These are phyloP conservation scores for Vaccinium corymbosum DNA, from an alignment of 148 eudicot species.

Conservation along the genomic window DNA sequence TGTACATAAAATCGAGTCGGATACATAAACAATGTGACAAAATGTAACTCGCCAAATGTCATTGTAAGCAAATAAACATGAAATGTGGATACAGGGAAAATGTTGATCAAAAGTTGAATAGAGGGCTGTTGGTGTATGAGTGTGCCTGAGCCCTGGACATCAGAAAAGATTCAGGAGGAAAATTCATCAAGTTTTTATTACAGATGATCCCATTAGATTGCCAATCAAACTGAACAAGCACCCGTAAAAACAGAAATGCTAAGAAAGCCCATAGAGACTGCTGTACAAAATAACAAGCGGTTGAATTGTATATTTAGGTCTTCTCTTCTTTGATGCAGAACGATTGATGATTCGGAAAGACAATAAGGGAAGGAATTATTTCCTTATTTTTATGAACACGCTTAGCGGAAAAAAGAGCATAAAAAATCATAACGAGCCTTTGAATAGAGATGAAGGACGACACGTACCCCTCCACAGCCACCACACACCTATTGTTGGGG, in stretches of 20 bases:
- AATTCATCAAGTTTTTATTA: not conserved
- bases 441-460: not conserved
- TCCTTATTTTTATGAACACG: not conserved
- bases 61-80: not conserved
- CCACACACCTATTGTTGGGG: conserved; percentile 85
- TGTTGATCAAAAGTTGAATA: not conserved
- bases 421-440: not conserved
- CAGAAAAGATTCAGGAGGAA: not conserved
- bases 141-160: not conserved
- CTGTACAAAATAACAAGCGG: not conserved
- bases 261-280: not conserved
- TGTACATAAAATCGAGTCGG: not conserved
- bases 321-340: not conserved
- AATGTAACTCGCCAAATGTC: not conserved
- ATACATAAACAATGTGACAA: not conserved
- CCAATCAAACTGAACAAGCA: not conserved
- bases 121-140: not conserved
- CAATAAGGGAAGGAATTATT: not conserved
- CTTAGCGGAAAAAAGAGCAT: not conserved
- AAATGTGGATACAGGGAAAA: not conserved
- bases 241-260: not conserved
- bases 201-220: not conserved
- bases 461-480: conserved; percentile 82
- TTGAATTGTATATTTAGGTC: not conserved
- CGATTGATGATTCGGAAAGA: not conserved